Evolutionary conservation across 75 land plant genomes (phyloP), one percentile per base, ranked within the genome.

Genomic region (Pinus tabuliformis): DNA sequence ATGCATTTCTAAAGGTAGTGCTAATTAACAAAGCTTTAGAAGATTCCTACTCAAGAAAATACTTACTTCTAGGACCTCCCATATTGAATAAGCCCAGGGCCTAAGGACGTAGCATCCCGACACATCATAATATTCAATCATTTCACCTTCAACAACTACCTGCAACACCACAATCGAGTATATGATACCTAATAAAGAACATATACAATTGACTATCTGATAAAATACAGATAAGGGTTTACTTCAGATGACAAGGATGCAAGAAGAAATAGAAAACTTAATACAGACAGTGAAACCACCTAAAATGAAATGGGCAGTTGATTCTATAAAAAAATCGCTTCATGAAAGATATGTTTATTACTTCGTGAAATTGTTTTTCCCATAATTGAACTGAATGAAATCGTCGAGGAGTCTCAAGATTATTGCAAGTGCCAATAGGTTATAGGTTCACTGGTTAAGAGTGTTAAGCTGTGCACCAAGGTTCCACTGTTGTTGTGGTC

Each of bases 91-190:
- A 30, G 98, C 74, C 99, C 98, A 96, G n/a, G 99, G 99, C 73
- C 95, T 88, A 5, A 96, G 83, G 62, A 96, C 95, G 79, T 96
- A 96, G 77, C 99, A 96, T 33, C 99, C 98, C 58, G 99, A 96
- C 8, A 96, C 92, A 70, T 96, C 99, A 79, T 96, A 96, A 77
- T 96, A 96, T 78, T 96, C 99, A 61, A 96, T 96, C 99, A 96
- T 92, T 76, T 95, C 99, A 33, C 85, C 88, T 78, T 80, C 81
- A 20, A 90, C 91, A 75, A 92, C 93, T 66, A 96, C 91, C 99
- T 96, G 81, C 16, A 83, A 26, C 42, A 37, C 39, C 71, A 42
- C n/a, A 42, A 68, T 62, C 24, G 54, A 58, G 28, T 20, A 42
- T 18, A 56, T 52, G 39, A 5, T 17, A 36, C 58, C 66, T 28